A percentile compares a stretch with the other conserved stretches of the same genome.
phyloP scores from a whole-genome alignment of 164 flowering plant genomes.

The Berberis thunbergii region DNA sequence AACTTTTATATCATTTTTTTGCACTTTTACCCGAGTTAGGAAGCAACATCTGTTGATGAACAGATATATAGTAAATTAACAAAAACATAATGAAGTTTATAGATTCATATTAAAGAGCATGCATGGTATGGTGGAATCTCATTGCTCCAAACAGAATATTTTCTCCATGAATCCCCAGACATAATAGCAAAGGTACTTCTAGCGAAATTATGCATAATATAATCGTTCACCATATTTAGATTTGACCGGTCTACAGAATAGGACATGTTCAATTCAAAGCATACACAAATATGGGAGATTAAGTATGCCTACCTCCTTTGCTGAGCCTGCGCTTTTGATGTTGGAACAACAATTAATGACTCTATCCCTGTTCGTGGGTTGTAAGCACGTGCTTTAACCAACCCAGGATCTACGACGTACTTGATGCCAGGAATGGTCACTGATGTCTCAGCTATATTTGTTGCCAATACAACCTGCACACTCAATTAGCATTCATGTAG shows the following conservation, averaged over 20 bases:
- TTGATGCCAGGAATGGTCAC: constrained; percentile 93
- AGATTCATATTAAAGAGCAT: neutral
- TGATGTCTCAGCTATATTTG: constrained; percentile 97
- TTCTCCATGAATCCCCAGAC: neutral
- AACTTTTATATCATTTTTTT: too few relatives aligned
- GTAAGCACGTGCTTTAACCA: constrained; percentile 84
- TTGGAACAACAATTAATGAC: constrained; percentile 57
- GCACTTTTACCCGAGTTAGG: too few relatives aligned
- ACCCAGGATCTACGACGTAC: constrained; percentile 92
- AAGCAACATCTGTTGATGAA: too few relatives aligned
- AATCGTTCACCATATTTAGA: too few relatives aligned
- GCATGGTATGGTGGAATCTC: neutral
- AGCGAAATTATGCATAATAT: too few relatives aligned
- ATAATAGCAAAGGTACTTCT: neutral
- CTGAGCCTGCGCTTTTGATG: constrained; percentile 92
- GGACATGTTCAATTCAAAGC: too few relatives aligned
- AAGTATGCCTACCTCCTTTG: constrained; percentile 62
- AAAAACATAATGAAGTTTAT: too few relatives aligned
- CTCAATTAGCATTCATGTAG: neutral
- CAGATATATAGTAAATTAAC: too few relatives aligned
- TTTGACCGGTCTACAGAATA: too few relatives aligned
- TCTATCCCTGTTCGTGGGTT: constrained; percentile 73
- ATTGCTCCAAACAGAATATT: neutral
- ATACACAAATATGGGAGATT: too few relatives aligned
- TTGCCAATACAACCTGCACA: constrained; percentile 75